Percentiles rank a stretch among this genome's conserved stretches.
Conservation (phyloP, 352 stramenopile genomes). For the Globisporangium emineosum region DNA sequence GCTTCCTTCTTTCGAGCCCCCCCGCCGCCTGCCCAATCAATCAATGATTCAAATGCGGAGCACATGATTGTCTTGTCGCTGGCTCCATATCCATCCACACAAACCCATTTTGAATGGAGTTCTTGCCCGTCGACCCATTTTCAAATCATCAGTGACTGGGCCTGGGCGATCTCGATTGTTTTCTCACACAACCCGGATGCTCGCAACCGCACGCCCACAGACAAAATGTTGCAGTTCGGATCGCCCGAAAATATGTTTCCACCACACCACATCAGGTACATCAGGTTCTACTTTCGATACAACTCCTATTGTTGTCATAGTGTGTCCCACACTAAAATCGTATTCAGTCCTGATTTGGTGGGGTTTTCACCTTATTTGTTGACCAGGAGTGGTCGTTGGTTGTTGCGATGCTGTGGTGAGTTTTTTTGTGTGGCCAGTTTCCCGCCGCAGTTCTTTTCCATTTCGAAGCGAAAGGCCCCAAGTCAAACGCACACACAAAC, state of each 20-base stretch:
- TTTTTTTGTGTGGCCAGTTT: slow-evolving; percentile 13
- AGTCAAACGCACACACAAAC: neutral
- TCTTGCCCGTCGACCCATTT: neutral
- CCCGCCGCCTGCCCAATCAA: neutral
- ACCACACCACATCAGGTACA: slow-evolving; percentile 1
- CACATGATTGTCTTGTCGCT: neutral
- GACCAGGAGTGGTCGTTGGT: neutral
- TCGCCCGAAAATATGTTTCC: neutral
- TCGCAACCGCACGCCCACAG: neutral
- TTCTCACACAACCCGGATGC: neutral
- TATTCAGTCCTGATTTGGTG: slow-evolving; percentile 2
- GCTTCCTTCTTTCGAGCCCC: slow-evolving; percentile 4
- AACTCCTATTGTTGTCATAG: neutral
- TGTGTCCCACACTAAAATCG: slow-evolving; percentile 5
- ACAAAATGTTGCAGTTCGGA: slow-evolving; percentile 15
- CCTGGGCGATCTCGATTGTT: neutral
- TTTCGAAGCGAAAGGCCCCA: neutral
- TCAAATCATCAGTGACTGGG: neutral
- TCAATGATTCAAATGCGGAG: neutral
- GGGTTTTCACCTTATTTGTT: neutral
- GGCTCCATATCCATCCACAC: neutral
- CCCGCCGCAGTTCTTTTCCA: slow-evolving; percentile 10
- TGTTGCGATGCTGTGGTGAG: slow-evolving; percentile 8
- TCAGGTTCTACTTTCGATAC: neutral
- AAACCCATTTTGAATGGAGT: neutral